A percentile compares a stretch with the other conserved stretches of the same genome.
phyloP scores from a whole-genome alignment of 225 moss, liverwort and hornwort genomes.

The Marchantia paleacea region DNA sequence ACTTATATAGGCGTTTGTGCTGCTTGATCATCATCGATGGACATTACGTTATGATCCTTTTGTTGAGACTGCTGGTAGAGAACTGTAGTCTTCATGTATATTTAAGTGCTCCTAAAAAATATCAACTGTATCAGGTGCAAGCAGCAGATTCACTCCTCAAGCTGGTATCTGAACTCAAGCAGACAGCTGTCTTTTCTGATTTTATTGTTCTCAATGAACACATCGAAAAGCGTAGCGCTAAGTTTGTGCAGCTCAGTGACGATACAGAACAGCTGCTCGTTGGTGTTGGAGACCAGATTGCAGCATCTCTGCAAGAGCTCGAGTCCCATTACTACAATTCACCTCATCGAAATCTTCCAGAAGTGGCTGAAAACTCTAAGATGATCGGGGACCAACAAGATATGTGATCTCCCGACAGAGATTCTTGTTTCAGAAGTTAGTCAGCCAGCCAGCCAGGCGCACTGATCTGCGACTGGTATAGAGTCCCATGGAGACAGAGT shows the following conservation, averaged over 20 bases:
- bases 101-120: neutral
- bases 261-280: slow-evolving; percentile 79
- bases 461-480: too few relatives aligned
- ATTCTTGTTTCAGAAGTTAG: too few relatives aligned
- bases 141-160: slow-evolving; percentile 91
- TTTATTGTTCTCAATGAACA: slow-evolving; percentile 85
- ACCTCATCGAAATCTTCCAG: slow-evolving; percentile 38
- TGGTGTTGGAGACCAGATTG: slow-evolving; percentile 70
- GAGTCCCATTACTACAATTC: slow-evolving; percentile 84
- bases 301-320: slow-evolving; percentile 72
- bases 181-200: slow-evolving; percentile 95
- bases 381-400: slow-evolving; percentile 25
- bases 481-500: too few relatives aligned
- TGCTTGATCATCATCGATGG: neutral
- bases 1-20: neutral
- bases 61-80: neutral
- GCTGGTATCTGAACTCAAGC: slow-evolving; percentile 94
- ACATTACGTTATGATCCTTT: neutral
- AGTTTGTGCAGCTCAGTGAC: slow-evolving; percentile 76
- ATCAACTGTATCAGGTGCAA: slow-evolving; percentile 60
- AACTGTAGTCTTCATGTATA: neutral
- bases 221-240: slow-evolving; percentile 84
- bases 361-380: slow-evolving; percentile 16
- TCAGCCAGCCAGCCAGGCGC: too few relatives aligned
- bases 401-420: neutral